Percentiles rank a stretch among this genome's conserved stretches.
Conservation (phyloP, 192 early-diverging fungal genomes). For the Chytriomyces confervae region DNA sequence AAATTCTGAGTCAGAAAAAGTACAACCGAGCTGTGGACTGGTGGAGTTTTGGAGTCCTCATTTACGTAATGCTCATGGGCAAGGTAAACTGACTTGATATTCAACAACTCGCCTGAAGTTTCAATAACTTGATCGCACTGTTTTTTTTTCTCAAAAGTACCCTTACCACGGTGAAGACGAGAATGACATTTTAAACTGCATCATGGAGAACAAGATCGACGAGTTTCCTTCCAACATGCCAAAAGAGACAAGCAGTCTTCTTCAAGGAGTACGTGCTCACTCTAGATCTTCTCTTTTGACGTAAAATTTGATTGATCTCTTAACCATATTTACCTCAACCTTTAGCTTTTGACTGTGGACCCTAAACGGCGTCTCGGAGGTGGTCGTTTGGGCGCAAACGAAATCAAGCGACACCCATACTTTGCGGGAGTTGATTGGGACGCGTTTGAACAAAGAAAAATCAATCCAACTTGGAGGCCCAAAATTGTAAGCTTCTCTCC, state of each 20-base stretch:
- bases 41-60: constrained; percentile 94
- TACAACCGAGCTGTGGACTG: constrained; percentile 97
- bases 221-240: constrained; percentile 93
- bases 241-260: constrained; percentile 83
- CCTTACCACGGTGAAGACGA: constrained; percentile 95
- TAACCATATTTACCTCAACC: neutral
- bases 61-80: constrained; percentile 89
- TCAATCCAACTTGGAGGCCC: constrained; percentile 87
- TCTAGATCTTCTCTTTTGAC: neutral
- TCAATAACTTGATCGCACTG: neutral
- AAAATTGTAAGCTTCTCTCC: constrained; percentile 67
- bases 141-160: constrained; percentile 47
- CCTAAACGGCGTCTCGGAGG: constrained; percentile 87
- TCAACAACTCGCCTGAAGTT: neutral
- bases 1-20: constrained; percentile 80
- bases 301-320: neutral
- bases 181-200: constrained; percentile 93
- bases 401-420: constrained; percentile 94
- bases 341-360: constrained; percentile 79
- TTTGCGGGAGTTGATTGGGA: constrained; percentile 95
- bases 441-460: constrained; percentile 82
- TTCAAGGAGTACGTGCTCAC: constrained; percentile 69
- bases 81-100: constrained; percentile 25
- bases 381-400: constrained; percentile 84
- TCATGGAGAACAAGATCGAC: constrained; percentile 84